phyloP scores from a whole-genome alignment of 106 monocot genomes.

The Dioscorea dumetorum region DNA sequence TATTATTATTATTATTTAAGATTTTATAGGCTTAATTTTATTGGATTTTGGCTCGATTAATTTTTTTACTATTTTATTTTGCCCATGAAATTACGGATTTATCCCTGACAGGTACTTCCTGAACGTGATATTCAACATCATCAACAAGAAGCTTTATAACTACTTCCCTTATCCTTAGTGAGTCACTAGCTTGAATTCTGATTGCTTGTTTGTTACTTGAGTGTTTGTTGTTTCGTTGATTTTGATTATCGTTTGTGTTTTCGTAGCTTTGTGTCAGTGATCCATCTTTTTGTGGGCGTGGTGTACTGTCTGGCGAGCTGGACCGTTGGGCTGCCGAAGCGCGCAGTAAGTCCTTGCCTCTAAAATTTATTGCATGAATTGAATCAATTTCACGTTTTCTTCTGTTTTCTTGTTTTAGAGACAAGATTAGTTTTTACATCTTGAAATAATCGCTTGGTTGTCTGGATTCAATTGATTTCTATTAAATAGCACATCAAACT shows the following conservation, averaged over 20 bases:
- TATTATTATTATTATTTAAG: too few relatives aligned
- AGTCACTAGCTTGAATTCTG: conserved; percentile 7
- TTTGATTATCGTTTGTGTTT: not conserved
- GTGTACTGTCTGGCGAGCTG: conserved; percentile 87
- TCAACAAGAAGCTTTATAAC: conserved; percentile 99
- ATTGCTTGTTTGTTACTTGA: not conserved
- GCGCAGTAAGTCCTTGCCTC: conserved; percentile 61
- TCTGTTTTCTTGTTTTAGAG: not conserved
- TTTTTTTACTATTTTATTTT: not conserved
- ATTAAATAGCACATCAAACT: too few relatives aligned
- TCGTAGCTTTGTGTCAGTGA: conserved; percentile 84
- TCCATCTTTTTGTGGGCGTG: conserved; percentile 81
- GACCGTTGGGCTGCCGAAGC: conserved; percentile 89
- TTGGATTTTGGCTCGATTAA: not conserved
- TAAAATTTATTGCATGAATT: too few relatives aligned
- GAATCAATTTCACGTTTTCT: not conserved
- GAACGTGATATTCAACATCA: conserved; percentile 98
- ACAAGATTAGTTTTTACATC: too few relatives aligned
- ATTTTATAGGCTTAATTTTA: not conserved
- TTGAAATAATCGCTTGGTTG: too few relatives aligned
- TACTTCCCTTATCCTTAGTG: conserved; percentile 99
- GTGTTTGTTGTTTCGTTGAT: conserved; percentile 55
- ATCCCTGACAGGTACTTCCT: conserved; percentile 77
- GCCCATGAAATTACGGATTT: not conserved
- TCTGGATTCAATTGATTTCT: too few relatives aligned